Conservation (phyloP, 129 eudicot genomes). For the Chrysanthemum seticuspe region DNA sequence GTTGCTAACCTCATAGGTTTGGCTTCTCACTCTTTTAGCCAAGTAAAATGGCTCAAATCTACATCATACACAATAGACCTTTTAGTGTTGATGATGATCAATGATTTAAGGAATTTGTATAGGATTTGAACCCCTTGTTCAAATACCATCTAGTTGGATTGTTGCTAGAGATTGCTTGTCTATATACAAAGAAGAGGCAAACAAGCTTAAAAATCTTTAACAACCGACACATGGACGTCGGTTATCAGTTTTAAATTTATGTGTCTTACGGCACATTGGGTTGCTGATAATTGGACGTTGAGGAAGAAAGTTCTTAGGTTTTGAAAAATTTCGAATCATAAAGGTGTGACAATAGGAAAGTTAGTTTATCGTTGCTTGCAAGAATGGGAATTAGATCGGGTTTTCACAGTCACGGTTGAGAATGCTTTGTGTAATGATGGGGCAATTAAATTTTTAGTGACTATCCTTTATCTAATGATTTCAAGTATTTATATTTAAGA, state of each 20-base stretch:
- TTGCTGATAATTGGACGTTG: too few species aligned
- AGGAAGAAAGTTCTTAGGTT: too few species aligned
- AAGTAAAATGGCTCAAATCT: slow-evolving; percentile 4
- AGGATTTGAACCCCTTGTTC: too few species aligned
- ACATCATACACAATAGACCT: slow-evolving; percentile 5
- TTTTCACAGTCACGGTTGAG: too few species aligned
- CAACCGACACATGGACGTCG: not conserved
- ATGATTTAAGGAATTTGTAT: not conserved
- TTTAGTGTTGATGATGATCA: slow-evolving; percentile 3
- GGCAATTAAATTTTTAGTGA: not conserved
- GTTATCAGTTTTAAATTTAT: not conserved
- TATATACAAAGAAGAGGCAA: slow-evolving; percentile 8
- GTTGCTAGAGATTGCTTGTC: not conserved
- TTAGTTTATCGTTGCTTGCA: too few species aligned
- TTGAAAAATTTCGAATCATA: too few species aligned
- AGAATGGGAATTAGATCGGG: too few species aligned
- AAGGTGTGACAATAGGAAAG: too few species aligned
- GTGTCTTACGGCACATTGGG: too few species aligned
- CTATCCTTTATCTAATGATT: not conserved
- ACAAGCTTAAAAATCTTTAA: not conserved
- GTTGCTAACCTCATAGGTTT: not conserved
- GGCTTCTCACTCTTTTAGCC: not conserved
- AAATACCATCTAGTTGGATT: too few species aligned
- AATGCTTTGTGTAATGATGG: too few species aligned
- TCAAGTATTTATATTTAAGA: slow-evolving; percentile 10